Evolutionary conservation across 169 alveolate species (phyloP).

Genomic region (Babesia gibsoni): DNA sequence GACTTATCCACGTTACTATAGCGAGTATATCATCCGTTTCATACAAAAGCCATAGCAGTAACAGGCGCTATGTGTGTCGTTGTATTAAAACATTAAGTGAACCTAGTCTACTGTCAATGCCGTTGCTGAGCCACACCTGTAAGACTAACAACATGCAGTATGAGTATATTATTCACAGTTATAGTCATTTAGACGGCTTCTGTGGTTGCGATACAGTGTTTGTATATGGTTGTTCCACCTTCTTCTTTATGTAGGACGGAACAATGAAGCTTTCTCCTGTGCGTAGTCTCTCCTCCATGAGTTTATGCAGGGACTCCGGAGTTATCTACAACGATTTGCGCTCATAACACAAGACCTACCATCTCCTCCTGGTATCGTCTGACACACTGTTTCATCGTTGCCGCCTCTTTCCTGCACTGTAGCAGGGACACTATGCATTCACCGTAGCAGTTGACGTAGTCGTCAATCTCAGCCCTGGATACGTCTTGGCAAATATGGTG

Average conservation of each 20-base stretch:
- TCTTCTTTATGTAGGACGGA: conserved; percentile 49
- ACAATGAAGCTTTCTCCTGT: conserved; percentile 56
- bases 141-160: too few relatives aligned
- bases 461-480: conserved; percentile 63
- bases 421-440: conserved; percentile 27
- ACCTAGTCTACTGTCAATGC: too few relatives aligned
- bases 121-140: too few relatives aligned
- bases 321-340: conserved; percentile 4
- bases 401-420: conserved; percentile 41
- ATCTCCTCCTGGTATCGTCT: conserved; percentile 36
- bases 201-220: too few relatives aligned
- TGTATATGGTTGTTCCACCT: background rate
- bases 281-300: conserved; percentile 41
- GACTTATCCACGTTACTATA: too few relatives aligned
- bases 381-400: conserved; percentile 30
- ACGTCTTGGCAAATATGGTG: background rate
- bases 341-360: background rate
- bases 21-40: too few relatives aligned
- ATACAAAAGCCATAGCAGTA: too few relatives aligned
- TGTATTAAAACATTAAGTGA: too few relatives aligned
- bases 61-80: too few relatives aligned
- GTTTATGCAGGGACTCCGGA: conserved; percentile 49
- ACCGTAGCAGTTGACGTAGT: conserved; percentile 61
- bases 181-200: too few relatives aligned
- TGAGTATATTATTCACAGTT: too few relatives aligned